Evolutionary conservation across 345 rosid species (phyloP), one percentile per base, ranked within the genome.

Genomic region (Gossypium turneri): DNA sequence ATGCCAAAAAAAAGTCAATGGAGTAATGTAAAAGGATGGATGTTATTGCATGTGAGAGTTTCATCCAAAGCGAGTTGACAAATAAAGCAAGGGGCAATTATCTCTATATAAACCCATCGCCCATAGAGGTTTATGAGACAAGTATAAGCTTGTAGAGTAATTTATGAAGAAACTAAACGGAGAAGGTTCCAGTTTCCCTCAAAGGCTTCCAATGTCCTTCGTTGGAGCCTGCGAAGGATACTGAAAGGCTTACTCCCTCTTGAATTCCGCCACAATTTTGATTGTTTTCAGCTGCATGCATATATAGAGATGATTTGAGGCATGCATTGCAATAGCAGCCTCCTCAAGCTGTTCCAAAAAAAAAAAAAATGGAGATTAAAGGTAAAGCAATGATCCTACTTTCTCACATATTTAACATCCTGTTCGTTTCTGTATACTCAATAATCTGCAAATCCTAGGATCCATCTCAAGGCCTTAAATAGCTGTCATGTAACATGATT

Each of bases 121-220:
- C n/a, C 50, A 8, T 11, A 43, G n/a, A 27, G 50, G 13, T 24
- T 25, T 16, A 9, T 44, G 55, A 45, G 41, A 34, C 41, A 34
- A 34, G 41, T 34, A 34, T 5, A 9, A 12, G 9, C 19, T 34
- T 34, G 47, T 62, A 0, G 25, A 64, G 69, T 41, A n/a, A 10
- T 3, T 62, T 38, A 9, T 19, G 22, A 72, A 44, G 50, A 29
- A 44, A 61, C 19, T 34, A 34, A 34, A 34, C 38, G 78, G 81
- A 63, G 74, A 73, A 75, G 74, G 50, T 50, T 45, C 57, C 78
- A 69, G 71, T 22, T 43, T 62, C 76, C 81, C 85, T 83, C 78
- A 80, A 80, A 75, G 81, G 83, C 81, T 78, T 80, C 83, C 83
- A 78, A 70, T 75, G 34, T 57, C 62, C 52, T 4, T 64, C 24